Conservation (phyloP, 2,329 filamentous ascomycete genomes). For the Pseudopithomyces maydicus region DNA sequence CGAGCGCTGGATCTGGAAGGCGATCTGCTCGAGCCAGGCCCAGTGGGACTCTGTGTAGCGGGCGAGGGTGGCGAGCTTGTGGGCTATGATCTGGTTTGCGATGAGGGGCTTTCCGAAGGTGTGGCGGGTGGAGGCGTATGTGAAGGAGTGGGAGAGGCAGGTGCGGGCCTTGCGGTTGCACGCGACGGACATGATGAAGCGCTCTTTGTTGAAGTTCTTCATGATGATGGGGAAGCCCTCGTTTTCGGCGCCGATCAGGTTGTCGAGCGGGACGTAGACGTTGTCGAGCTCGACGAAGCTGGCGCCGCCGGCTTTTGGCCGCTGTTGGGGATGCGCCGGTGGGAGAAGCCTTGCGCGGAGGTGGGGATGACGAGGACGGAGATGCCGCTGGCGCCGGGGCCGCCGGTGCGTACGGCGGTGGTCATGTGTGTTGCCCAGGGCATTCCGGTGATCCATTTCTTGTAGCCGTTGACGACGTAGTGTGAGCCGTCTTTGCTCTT, state of each 20-base stretch:
- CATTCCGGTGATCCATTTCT: slow-evolving; percentile 47
- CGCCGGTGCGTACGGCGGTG: slow-evolving; percentile 38
- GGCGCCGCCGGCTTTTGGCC: slow-evolving; percentile 13
- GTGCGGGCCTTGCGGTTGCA: slow-evolving; percentile 33
- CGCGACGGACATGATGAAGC: slow-evolving; percentile 39
- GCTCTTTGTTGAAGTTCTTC: slow-evolving; percentile 43
- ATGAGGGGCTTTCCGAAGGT: slow-evolving; percentile 40
- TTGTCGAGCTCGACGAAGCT: slow-evolving; percentile 41
- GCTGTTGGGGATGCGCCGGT: slow-evolving; percentile 11
- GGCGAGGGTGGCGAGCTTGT: slow-evolving; percentile 39
- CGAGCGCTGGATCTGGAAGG: slow-evolving; percentile 39
- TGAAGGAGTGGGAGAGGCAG: slow-evolving; percentile 34
- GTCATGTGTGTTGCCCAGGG: slow-evolving; percentile 44
- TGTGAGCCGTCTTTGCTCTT: slow-evolving; percentile 30
- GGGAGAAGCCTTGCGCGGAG: slow-evolving; percentile 29
- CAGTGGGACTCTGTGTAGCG: slow-evolving; percentile 33
- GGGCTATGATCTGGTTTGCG: slow-evolving; percentile 38
- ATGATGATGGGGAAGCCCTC: slow-evolving; percentile 38
- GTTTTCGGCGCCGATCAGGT: slow-evolving; percentile 36
- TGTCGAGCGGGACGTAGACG: slow-evolving; percentile 34
- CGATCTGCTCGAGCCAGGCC: slow-evolving; percentile 36
- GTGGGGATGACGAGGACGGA: slow-evolving; percentile 39
- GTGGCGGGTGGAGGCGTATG: slow-evolving; percentile 36
- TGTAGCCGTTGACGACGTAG: slow-evolving; percentile 47
- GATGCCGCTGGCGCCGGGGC: slow-evolving; percentile 32